Conservation (phyloP, 2,329 filamentous ascomycete species). For the Phaeosphaeria sp. region DNA sequence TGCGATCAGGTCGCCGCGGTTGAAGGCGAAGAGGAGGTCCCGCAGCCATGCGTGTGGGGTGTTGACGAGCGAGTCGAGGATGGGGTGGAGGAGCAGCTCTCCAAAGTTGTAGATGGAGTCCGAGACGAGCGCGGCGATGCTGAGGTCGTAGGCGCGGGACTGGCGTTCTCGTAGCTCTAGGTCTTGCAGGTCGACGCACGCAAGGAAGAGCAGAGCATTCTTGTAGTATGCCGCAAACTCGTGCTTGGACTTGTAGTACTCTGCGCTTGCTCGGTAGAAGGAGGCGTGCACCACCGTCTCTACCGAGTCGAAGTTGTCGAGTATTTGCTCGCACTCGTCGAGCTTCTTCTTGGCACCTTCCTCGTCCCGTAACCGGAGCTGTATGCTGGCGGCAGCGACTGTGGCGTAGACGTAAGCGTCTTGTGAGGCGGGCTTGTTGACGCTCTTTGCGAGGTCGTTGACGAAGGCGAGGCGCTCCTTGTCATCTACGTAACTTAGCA, state of each 20-base stretch:
- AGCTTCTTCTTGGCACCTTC: conserved; percentile 87
- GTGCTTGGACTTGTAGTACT: conserved; percentile 89
- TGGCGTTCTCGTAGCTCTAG: conserved; percentile 78
- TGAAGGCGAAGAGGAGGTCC: conserved; percentile 96
- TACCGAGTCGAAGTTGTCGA: conserved; percentile 92
- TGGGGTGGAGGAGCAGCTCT: conserved; percentile 96
- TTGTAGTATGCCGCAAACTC: conserved; percentile 98
- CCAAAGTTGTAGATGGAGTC: conserved; percentile 99
- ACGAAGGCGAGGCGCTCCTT: conserved; percentile 86
- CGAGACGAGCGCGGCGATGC: conserved; percentile 89
- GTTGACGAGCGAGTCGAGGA: conserved; percentile 81
- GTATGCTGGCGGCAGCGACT: conserved; percentile 86
- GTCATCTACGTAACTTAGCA: conserved; percentile 68
- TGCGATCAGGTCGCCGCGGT: conserved; percentile 87
- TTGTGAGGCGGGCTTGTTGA: conserved; percentile 90
- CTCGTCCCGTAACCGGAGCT: conserved; percentile 78
- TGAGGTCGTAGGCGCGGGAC: conserved; percentile 87
- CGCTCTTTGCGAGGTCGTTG: conserved; percentile 80
- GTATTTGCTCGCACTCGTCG: conserved; percentile 82
- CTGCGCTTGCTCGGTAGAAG: conserved; percentile 94
- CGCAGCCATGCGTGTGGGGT: conserved; percentile 85
- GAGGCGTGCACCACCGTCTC: conserved; percentile 94
- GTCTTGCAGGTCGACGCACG: conserved; percentile 84
- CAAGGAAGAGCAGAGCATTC: conserved; percentile 95
- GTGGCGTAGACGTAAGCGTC: conserved; percentile 95